Evolutionary conservation across 139 green algal genomes (phyloP).

Genomic region (Astrephomene gubernaculifera): DNA sequence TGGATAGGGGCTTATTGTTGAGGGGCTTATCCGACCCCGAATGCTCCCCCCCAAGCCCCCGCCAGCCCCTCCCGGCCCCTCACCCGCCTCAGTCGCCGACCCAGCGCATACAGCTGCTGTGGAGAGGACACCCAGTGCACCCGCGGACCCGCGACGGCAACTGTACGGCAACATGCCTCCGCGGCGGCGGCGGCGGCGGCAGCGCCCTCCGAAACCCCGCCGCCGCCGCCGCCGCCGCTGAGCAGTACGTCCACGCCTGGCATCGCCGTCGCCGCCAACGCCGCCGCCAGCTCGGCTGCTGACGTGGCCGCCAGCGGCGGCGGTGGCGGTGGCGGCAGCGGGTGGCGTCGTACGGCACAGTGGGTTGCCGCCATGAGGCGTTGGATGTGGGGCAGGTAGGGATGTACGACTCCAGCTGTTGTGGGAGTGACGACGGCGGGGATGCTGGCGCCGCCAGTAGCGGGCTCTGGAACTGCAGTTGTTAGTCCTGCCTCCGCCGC

Average conservation of each 20-base stretch:
- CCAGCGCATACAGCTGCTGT: slow-evolving; percentile 44
- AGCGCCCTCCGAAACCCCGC: not conserved
- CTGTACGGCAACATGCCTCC: not conserved
- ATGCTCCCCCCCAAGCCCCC: no score
- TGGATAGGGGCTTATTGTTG: no score
- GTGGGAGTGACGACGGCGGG: not conserved
- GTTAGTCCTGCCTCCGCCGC: not conserved
- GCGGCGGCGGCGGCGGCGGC: not conserved
- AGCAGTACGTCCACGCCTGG: no score
- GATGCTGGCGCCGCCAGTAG: not conserved
- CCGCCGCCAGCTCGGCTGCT: not conserved
- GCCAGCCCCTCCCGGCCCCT: no score
- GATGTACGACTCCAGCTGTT: not conserved
- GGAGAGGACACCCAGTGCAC: slow-evolving; percentile 43
- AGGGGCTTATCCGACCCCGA: no score
- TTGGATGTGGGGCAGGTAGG: not conserved
- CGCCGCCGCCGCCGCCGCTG: not conserved
- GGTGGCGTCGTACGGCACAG: not conserved
- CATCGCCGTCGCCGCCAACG: not conserved
- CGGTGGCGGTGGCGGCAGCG: not conserved
- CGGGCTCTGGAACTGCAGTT: not conserved
- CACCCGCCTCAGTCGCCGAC: not conserved
- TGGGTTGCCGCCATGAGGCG: not conserved
- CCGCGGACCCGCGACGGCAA: not conserved
- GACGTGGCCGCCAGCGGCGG: not conserved